Percentiles rank a stretch among this genome's conserved stretches.
Conservation (phyloP, 2,329 filamentous ascomycete genomes). For the Neocucurbitaria cava region DNA sequence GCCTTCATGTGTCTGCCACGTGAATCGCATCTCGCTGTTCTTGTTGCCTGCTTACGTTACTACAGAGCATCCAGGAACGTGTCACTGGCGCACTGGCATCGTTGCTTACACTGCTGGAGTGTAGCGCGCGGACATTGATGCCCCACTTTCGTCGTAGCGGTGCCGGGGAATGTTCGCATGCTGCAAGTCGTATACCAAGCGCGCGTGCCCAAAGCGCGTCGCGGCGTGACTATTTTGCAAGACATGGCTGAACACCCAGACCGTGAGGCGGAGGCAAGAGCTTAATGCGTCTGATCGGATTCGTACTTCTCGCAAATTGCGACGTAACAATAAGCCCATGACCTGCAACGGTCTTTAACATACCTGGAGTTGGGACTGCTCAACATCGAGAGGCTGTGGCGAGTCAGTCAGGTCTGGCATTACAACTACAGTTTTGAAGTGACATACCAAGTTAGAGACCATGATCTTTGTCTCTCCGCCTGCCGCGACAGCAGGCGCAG, state of each 20-base stretch:
- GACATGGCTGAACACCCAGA: conserved; percentile 37
- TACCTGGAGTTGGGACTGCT: conserved; percentile 99
- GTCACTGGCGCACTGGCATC: conserved; percentile 21
- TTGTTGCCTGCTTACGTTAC: conserved; percentile 6
- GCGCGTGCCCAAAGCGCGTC: conserved; percentile 41
- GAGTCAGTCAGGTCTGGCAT: conserved; percentile 55
- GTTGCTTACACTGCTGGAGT: conserved; percentile 19
- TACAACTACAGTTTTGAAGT: background rate
- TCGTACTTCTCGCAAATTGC: conserved; percentile 39
- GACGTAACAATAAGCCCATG: conserved; percentile 49
- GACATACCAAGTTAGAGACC: conserved; percentile 94
- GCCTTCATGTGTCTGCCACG: conserved; percentile 14
- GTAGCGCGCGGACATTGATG: conserved; percentile 21
- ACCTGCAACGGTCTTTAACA: conserved; percentile 77
- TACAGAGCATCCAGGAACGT: conserved; percentile 19
- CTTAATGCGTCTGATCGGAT: conserved; percentile 42
- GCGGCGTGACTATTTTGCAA: conserved; percentile 36
- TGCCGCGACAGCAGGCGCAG: conserved; percentile 65
- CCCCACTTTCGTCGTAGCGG: conserved; percentile 36
- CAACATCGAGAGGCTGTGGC: conserved; percentile 88
- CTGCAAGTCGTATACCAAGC: conserved; percentile 39
- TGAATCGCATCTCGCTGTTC: conserved; percentile 23
- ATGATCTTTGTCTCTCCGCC: conserved; percentile 92
- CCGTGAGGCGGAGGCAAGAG: conserved; percentile 20
- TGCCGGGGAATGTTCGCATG: conserved; percentile 39